phyloP scores from a whole-genome alignment of 208 protist species.

The Naegleria gruberi region DNA sequence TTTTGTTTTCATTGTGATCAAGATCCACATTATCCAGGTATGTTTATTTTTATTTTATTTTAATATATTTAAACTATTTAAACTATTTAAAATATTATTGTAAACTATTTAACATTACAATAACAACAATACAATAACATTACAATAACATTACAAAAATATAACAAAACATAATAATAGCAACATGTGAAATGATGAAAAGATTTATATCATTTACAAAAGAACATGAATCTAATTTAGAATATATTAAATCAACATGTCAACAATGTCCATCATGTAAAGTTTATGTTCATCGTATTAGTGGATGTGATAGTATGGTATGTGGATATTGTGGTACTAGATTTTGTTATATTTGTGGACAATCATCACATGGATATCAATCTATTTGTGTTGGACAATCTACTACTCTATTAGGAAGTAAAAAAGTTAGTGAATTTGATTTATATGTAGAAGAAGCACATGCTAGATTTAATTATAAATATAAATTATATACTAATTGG shows the following conservation, averaged over 20 bases:
- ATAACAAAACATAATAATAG: neutral
- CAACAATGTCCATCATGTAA: neutral
- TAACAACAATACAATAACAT: no score
- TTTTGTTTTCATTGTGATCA: conserved; percentile 1
- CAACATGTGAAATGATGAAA: neutral
- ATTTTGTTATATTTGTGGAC: neutral
- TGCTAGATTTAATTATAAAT: neutral
- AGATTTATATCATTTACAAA: neutral
- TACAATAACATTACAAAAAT: no score
- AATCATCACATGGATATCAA: neutral
- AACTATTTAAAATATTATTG: no score
- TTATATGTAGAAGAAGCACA: neutral
- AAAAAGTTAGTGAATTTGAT: neutral
- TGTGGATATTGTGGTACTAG: neutral
- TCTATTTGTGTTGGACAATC: neutral
- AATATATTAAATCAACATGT: neutral
- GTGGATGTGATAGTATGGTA: neutral
- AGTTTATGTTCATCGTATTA: neutral
- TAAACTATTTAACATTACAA: no score
- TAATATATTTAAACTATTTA: no score
- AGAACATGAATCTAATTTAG: neutral
- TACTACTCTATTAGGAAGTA: no score
- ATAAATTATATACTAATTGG: neutral
- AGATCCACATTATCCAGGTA: neutral
- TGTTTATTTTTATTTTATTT: neutral